Base-by-base conservation (phyloP, 2,329 filamentous ascomycete species). In the Basipetospora chlamydospora region DNA sequence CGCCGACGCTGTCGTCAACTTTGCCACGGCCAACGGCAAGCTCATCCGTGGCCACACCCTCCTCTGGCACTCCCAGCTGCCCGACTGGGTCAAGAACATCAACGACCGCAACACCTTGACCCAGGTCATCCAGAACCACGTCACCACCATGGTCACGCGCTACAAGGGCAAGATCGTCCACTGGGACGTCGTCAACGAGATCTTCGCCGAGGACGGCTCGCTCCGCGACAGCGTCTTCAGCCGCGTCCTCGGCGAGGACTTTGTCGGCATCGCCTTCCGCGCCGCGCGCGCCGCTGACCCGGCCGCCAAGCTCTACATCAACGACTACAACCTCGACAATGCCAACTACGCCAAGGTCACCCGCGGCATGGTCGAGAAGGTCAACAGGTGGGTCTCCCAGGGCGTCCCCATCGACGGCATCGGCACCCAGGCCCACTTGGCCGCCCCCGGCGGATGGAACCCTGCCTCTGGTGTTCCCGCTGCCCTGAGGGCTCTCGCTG, bases 291-390 rank as follows among this genome's bases (percentile, higher is more conserved):
- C 63, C 6, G 77, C 75, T 12, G 79, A 84, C 51, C 76, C 79
- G 3, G 47, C 55, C 39, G 76, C 74, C 3, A 78, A 77, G 56
- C 63, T 84, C 26, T 85, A 81, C 61, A 80, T 84, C 58, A 86
- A 84, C 55, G 78, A 85, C 52, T 72, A 67, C 56, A 80, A 79
- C 59, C 66, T 80, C 36, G 77, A 80, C 56, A 61, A 55, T 28
- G 64, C 75, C 15, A 63, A 46, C 44, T 66, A 67, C 47, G 59
- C 66, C 43, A 84, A 85, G 60, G 31, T 61, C 38, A 60, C 61
- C 23, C 58, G 47, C 15, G 63, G 63, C 29, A 70, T 79, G 60
- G 61, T 68, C 4, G 52, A 49, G 22, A 60, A 74, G 47, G 77
- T 84, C 44, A 68, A 69, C 48, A 67, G 73, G 49, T 80, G 76